Evolutionary conservation across 768 basidiomycete genomes (phyloP).

Genomic region (Tulasnella sp.): DNA sequence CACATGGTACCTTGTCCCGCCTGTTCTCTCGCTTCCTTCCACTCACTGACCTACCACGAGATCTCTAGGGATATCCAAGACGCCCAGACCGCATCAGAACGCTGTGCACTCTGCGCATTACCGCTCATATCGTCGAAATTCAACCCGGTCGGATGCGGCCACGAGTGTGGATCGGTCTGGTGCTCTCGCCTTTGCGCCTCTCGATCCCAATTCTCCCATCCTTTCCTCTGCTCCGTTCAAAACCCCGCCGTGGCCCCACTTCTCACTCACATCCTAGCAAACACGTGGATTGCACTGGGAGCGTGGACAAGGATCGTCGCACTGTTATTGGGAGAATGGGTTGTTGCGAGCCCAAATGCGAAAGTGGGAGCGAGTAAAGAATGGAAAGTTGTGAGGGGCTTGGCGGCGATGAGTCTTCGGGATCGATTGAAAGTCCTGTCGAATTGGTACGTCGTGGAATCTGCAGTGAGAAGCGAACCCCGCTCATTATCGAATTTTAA

Average conservation of each 20-base stretch:
- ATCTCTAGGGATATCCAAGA: constrained; percentile 64
- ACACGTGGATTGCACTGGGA: constrained; percentile 50
- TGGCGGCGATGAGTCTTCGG: constrained; percentile 72
- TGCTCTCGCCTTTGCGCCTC: constrained; percentile 70
- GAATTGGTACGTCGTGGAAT: constrained; percentile 23
- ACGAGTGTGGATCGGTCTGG: constrained; percentile 53
- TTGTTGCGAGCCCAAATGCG: constrained; percentile 14
- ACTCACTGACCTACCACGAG: not conserved
- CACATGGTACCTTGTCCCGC: constrained; percentile 46
- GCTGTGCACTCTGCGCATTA: constrained; percentile 63
- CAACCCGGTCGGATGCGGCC: constrained; percentile 42
- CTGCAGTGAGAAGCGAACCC: constrained; percentile 39
- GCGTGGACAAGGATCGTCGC: constrained; percentile 20
- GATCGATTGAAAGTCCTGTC: constrained; percentile 32
- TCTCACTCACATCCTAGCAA: constrained; percentile 46
- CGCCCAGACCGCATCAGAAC: constrained; percentile 44
- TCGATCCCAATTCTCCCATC: constrained; percentile 54
- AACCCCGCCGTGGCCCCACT: constrained; percentile 60
- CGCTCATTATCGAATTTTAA: constrained; percentile 22
- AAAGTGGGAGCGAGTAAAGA: constrained; percentile 42
- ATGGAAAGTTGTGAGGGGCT: constrained; percentile 32
- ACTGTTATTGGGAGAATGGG: constrained; percentile 38
- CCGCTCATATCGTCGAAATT: constrained; percentile 40
- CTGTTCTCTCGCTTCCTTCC: constrained; percentile 9
- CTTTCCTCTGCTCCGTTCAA: constrained; percentile 60